Base-by-base conservation (phyloP, 2,329 filamentous ascomycete genomes). In the Fusarium udum region DNA sequence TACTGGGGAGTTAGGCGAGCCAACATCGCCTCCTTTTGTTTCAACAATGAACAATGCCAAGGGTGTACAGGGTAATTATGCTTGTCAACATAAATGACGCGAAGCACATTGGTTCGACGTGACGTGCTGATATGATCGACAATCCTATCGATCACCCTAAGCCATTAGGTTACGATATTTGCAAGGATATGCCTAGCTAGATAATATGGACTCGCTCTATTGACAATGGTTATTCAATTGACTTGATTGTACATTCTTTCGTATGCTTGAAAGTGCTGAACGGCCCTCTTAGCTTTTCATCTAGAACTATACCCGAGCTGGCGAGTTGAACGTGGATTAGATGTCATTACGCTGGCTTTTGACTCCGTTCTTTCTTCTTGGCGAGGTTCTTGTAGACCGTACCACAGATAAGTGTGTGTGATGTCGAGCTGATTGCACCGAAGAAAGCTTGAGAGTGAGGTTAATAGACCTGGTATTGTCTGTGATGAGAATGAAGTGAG, bases 401-500 rank as follows among this genome's bases (percentile, higher is more conserved):
- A 14, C 12, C 4, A 20, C 4, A 4, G 7, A 26, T 20, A 14
- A 5, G 0, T 6, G 6, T 10, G 8, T 14, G 24, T 9, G 24
- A 28, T 14, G 12, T 10, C 18, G 24, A 45, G 24, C 5, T 14
- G 2, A 26, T 45, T 9, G 7, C 24, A 14, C 24, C 12, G 12
- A 26, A 20, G 12, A 14, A 26, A 26, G 24, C 16, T 45, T 20
- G 7, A 20, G 11, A 5, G 14, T 26, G 16, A 20, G 24, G 16
- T 26, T 6, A n/a, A 49, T 10, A 49, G 28, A 31, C 15, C 20
- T 18, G n/a, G 11, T 10, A 31, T 9, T 49, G 20, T n/a, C 28
- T 31, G 7, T 3, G 15, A 18, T 4, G 15, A 18, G 28, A 32
- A 22, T 15, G 6, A 22, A 7, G 20, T 5, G 13, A 28, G 18